Evolutionary conservation across 75 land plant genomes (phyloP).

Genomic region (Pseudotsuga menziesii): DNA sequence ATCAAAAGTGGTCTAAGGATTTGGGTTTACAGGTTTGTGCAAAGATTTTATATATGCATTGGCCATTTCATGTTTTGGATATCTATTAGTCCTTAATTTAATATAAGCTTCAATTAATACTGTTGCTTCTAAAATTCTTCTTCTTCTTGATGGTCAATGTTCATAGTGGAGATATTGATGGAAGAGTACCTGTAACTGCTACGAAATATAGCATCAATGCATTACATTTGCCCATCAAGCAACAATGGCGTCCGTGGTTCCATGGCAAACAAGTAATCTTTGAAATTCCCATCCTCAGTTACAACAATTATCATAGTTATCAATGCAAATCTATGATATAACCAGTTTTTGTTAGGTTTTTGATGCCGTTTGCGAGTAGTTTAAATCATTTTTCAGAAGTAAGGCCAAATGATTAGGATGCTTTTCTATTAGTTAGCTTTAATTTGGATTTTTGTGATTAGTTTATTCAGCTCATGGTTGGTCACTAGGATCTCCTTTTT

Average conservation of each 20-base stretch:
- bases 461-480: neutral
- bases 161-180: slow-evolving; percentile 66
- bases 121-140: neutral
- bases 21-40: slow-evolving; percentile 59
- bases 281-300: neutral
- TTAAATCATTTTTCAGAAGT: neutral
- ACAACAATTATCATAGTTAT: neutral
- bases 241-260: slow-evolving; percentile 51
- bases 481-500: neutral
- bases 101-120: neutral
- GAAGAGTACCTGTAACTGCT: slow-evolving; percentile 49
- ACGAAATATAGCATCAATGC: slow-evolving; percentile 43
- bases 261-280: slow-evolving; percentile 20
- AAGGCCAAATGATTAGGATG: neutral
- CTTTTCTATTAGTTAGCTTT: no score
- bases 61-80: neutral
- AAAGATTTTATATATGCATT: neutral
- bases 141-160: neutral
- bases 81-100: neutral
- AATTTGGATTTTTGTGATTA: neutral
- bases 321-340: neutral
- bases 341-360: neutral
- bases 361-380: neutral
- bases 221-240: slow-evolving; percentile 30
- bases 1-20: slow-evolving; percentile 52